Base-by-base conservation (phyloP, 1,284 basidiomycete species). In the Microbotryum lychnidis-dioicae region DNA sequence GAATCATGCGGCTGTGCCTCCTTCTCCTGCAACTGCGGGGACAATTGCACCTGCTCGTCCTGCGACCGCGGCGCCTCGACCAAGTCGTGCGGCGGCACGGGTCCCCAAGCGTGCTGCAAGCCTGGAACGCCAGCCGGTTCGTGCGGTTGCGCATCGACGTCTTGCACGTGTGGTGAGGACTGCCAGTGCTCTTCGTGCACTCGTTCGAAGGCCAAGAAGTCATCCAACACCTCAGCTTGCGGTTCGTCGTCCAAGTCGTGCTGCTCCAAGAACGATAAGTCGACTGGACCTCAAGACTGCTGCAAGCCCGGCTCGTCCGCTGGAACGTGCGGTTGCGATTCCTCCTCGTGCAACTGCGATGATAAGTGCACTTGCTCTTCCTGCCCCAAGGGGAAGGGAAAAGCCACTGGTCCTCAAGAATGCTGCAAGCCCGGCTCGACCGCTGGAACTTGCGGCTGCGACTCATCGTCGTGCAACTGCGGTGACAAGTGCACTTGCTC, bases 121-220 rank as follows among this genome's bases (percentile, higher is more conserved):
- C 49, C 46, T 21, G 55, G 55, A 31, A 31, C 20, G 37, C 6
- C n/a, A 8, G n/a, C 49, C 49, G 49, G n/a, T 50, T 50, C n/a
- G n/a, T 21, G 49, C 49, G 20, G 14, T 23, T 16, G 49, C 14
- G 33, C n/a, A 9, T 12, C 8, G 20, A 37, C 20, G 29, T 20
- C n/a, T 18, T n/a, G 31, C 21, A 37, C 12, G 31, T n/a, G 52
- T 23, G 52, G 31, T 10, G 37, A 25, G n/a, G 27, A 27, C 33
- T 21, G 52, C 44, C 23, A 16, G 20, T 27, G 27, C 46, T 56
- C 29, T 4, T 27, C 46, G n/a, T n/a, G 16, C 25, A 49, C 45
- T 2, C n/a, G 27, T 10, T 20, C 6, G 20, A n/a, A 62, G 50
- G 54, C 58, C 61, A 44, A 61, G 55, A 27, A 54, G 60, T 55